Evolutionary conservation across 2,329 filamentous ascomycete species (phyloP).

Genomic region (Paramyrothecium sp.): DNA sequence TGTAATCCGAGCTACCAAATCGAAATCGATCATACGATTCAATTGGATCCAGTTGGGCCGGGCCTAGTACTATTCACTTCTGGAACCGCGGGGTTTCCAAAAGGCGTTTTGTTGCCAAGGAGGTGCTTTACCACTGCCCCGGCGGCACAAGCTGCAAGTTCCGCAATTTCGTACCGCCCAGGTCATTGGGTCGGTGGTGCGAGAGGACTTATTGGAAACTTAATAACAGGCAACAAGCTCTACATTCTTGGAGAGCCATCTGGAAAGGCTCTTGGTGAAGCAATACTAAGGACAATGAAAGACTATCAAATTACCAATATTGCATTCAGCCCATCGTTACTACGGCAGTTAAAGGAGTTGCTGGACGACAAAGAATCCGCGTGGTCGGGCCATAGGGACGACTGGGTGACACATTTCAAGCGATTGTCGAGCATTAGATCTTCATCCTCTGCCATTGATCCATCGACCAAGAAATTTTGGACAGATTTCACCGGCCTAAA

Average conservation of each 20-base stretch:
- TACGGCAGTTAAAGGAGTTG: slow-evolving; percentile 12
- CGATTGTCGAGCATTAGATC: background rate
- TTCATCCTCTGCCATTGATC: background rate
- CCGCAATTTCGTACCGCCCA: slow-evolving; percentile 12
- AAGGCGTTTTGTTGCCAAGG: slow-evolving; percentile 64
- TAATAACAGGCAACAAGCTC: slow-evolving; percentile 11
- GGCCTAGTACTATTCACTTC: slow-evolving; percentile 49
- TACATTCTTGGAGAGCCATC: slow-evolving; percentile 8
- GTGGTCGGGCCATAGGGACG: too few species aligned
- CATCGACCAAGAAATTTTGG: background rate
- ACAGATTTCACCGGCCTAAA: background rate
- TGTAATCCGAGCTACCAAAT: background rate
- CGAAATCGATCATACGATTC: background rate
- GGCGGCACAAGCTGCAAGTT: slow-evolving; percentile 1
- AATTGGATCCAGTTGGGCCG: slow-evolving; percentile 3
- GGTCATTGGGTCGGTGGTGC: slow-evolving; percentile 16
- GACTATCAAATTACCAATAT: slow-evolving; percentile 7
- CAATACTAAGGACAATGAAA: slow-evolving; percentile 10
- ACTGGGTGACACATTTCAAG: background rate
- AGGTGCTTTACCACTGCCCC: slow-evolving; percentile 1
- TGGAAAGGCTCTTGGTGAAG: background rate
- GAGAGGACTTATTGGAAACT: slow-evolving; percentile 5
- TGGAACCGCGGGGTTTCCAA: slow-evolving; percentile 73
- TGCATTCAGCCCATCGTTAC: slow-evolving; percentile 10
- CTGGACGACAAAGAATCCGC: slow-evolving; percentile 5